Conservation (phyloP, 78 protist genomes). For the Diacronema lutheri region DNA sequence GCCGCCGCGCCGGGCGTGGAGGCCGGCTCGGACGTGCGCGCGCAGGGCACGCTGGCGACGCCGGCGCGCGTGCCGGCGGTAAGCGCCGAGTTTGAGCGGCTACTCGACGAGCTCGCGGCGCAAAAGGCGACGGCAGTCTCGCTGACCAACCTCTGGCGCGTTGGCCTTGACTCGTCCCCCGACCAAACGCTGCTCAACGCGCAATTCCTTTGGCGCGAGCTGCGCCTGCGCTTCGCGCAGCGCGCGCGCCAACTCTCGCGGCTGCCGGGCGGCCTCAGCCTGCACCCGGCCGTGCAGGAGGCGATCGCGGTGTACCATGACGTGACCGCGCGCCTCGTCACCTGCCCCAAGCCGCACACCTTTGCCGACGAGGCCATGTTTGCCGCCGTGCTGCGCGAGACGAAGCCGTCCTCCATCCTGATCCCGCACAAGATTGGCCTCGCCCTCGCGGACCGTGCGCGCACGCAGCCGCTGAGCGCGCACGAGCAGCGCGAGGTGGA, state of each 20-base stretch:
- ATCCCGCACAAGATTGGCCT: neutral
- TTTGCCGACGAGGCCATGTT: neutral
- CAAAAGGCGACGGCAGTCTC: too few relatives aligned
- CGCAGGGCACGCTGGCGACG: too few relatives aligned
- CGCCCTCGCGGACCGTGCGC: neutral
- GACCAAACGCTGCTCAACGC: slow-evolving; percentile 10
- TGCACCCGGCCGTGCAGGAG: neutral
- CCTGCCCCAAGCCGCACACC: neutral
- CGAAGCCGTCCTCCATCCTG: neutral
- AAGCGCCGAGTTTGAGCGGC: too few relatives aligned
- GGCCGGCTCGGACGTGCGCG: too few relatives aligned
- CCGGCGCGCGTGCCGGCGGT: too few relatives aligned
- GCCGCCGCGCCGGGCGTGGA: too few relatives aligned
- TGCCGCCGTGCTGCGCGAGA: neutral
- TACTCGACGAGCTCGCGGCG: too few relatives aligned
- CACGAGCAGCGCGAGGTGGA: neutral
- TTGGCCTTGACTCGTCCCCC: too few relatives aligned
- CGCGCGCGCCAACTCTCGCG: neutral
- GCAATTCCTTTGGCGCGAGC: slow-evolving; percentile 2
- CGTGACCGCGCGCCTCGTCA: neutral
- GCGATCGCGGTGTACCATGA: neutral
- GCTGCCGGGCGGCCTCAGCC: neutral
- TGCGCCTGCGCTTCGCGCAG: neutral
- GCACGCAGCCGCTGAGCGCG: neutral
- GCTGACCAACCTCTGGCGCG: too few relatives aligned